Evolutionary conservation across 2,329 filamentous ascomycete genomes (phyloP).

Genomic region (Alternaria solani): DNA sequence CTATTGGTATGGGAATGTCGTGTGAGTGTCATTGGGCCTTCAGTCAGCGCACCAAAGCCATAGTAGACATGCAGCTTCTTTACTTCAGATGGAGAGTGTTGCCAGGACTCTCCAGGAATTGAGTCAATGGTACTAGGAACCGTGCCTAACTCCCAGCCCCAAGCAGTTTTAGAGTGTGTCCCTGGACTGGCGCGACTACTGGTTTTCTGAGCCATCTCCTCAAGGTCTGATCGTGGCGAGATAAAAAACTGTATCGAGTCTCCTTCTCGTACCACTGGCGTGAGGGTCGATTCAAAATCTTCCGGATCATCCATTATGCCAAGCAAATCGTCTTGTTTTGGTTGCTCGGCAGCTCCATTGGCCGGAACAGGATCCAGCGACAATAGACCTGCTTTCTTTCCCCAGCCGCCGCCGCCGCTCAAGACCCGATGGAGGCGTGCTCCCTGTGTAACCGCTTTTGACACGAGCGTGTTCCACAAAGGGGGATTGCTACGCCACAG

Average conservation of each 20-base stretch:
- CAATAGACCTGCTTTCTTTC: slow-evolving; percentile 77
- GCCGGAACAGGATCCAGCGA: slow-evolving; percentile 71
- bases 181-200: not conserved
- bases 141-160: slow-evolving; percentile 50
- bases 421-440: slow-evolving; percentile 63
- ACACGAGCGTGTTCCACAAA: slow-evolving; percentile 30
- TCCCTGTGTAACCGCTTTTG: slow-evolving; percentile 35
- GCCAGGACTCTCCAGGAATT: slow-evolving; percentile 35
- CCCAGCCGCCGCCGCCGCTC: slow-evolving; percentile 87
- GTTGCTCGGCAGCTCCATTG: slow-evolving; percentile 7
- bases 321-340: slow-evolving; percentile 3
- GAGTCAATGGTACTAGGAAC: slow-evolving; percentile 57
- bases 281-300: slow-evolving; percentile 52
- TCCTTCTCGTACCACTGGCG: slow-evolving; percentile 68
- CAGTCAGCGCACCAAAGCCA: slow-evolving; percentile 70
- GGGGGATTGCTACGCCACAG: slow-evolving; percentile 35
- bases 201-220: not conserved
- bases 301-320: slow-evolving; percentile 30
- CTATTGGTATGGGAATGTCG: slow-evolving; percentile 7
- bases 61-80: not conserved
- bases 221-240: slow-evolving; percentile 20
- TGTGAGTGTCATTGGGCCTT: slow-evolving; percentile 57
- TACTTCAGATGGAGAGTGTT: slow-evolving; percentile 14
- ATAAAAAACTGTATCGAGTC: slow-evolving; percentile 63
- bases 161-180: not conserved